A percentile compares a stretch with the other conserved stretches of the same genome.
Evolutionary conservation across 2,329 filamentous ascomycete genomes (phyloP).

Genomic region (Cordyceps cicadae): DNA sequence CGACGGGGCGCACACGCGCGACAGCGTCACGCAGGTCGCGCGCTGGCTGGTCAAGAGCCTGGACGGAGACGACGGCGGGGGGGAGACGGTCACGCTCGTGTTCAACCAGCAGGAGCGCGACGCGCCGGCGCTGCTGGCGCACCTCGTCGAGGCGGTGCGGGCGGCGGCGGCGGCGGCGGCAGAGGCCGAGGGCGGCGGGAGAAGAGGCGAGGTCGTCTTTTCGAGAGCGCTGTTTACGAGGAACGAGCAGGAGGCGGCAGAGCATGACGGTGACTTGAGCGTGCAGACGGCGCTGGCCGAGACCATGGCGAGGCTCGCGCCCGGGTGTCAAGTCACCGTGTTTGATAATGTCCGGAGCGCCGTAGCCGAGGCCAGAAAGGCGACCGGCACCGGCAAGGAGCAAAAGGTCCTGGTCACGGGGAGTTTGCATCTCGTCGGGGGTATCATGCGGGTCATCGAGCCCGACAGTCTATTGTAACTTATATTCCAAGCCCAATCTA

Average conservation of each 20-base stretch:
- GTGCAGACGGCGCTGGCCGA: conserved; percentile 62
- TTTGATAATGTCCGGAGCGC: conserved; percentile 66
- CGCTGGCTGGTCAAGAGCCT: conserved; percentile 61
- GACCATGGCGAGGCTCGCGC: conserved; percentile 50
- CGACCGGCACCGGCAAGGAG: conserved; percentile 26
- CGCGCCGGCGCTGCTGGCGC: conserved; percentile 54
- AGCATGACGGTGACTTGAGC: conserved; percentile 37
- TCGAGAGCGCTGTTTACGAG: conserved; percentile 72
- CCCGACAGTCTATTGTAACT: conserved; percentile 29
- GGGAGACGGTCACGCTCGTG: conserved; percentile 49
- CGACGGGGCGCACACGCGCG: conserved; percentile 80
- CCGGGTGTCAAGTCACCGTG: conserved; percentile 36
- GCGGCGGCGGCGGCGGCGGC: too few relatives aligned
- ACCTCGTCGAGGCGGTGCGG: conserved; percentile 49
- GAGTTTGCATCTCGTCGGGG: conserved; percentile 77
- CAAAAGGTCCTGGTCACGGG: conserved; percentile 68
- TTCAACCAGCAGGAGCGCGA: conserved; percentile 93
- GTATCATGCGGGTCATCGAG: conserved; percentile 63
- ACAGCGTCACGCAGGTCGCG: conserved; percentile 69
- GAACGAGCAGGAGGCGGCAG: conserved; percentile 43
- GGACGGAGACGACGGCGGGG: conserved; percentile 9
- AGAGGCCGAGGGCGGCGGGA: not conserved
- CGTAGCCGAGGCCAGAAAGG: conserved; percentile 47
- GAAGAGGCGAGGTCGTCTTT: conserved; percentile 43
- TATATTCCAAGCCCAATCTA: not conserved